A percentile compares a stretch with the other conserved stretches of the same genome.
Evolutionary conservation across 352 stramenopile species (phyloP).

Genomic region (Phytophthora brassicae): DNA sequence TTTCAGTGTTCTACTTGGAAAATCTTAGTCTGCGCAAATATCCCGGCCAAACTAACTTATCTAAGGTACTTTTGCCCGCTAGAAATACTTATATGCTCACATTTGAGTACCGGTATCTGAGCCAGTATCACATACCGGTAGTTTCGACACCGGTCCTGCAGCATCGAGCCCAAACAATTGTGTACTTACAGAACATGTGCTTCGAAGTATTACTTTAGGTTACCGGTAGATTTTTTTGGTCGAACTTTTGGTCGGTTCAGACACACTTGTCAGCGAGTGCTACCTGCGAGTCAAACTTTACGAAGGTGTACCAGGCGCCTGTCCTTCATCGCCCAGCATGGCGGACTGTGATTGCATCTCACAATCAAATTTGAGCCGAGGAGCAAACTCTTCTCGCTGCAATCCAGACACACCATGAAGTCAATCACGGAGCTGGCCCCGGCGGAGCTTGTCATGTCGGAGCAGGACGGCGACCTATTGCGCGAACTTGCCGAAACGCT

Average conservation of each 20-base stretch:
- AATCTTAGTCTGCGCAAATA: conserved; percentile 15
- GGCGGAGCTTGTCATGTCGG: conserved; percentile 29
- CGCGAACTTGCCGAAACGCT: conserved; percentile 42
- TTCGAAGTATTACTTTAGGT: neutral
- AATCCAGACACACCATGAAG: conserved; percentile 25
- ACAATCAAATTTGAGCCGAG: conserved; percentile 25
- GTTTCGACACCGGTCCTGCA: too few species aligned
- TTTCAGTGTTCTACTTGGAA: conserved; percentile 23
- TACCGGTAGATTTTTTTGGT: neutral
- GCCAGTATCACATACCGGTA: too few species aligned
- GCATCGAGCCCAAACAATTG: too few species aligned
- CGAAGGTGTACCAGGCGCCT: conserved; percentile 4
- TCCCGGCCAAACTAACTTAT: neutral
- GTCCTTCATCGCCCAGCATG: conserved; percentile 3
- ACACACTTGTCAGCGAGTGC: conserved; percentile 13
- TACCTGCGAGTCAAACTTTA: conserved; percentile 3
- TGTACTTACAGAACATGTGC: too few species aligned
- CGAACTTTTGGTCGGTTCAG: conserved; percentile 20
- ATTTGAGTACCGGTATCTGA: too few species aligned
- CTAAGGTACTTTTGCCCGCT: neutral
- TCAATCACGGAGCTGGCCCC: conserved; percentile 19
- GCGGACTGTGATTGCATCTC: conserved; percentile 15
- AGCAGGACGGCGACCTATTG: conserved; percentile 35
- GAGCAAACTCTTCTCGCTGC: conserved; percentile 2
- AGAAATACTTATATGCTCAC: too few species aligned